phyloP scores from a whole-genome alignment of 805 yeast species.

The Pichia scutulata region DNA sequence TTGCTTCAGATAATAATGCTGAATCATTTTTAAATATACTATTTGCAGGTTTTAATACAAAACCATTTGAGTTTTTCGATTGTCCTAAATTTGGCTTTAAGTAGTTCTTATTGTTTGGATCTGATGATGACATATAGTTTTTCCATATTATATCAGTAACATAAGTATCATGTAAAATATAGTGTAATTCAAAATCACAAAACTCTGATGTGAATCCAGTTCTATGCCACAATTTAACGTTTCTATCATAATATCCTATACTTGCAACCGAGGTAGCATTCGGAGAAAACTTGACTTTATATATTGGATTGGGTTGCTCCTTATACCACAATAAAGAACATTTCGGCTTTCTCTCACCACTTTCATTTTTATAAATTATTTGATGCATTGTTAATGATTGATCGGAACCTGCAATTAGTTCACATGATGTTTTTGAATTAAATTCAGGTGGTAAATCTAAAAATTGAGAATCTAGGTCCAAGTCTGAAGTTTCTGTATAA shows the following conservation, averaged over 20 bases:
- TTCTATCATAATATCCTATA: slow-evolving; percentile 51
- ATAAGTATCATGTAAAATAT: slow-evolving; percentile 55
- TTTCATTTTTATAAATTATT: slow-evolving; percentile 24
- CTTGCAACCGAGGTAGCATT: slow-evolving; percentile 63
- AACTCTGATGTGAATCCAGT: slow-evolving; percentile 57
- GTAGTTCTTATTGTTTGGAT: slow-evolving; percentile 5
- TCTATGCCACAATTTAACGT: slow-evolving; percentile 75
- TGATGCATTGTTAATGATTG: slow-evolving; percentile 46
- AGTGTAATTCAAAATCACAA: slow-evolving; percentile 58
- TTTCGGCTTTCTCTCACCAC: slow-evolving; percentile 15
- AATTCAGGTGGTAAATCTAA: slow-evolving; percentile 28
- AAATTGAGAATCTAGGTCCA: slow-evolving; percentile 21
- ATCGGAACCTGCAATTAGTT: slow-evolving; percentile 54
- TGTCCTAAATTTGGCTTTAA: background rate
- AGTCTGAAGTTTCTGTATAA: slow-evolving; percentile 23
- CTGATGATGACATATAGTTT: slow-evolving; percentile 3
- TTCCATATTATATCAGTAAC: slow-evolving; percentile 59
- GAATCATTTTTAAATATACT: slow-evolving; percentile 22
- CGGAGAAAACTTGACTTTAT: slow-evolving; percentile 50
- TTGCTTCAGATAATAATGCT: slow-evolving; percentile 1
- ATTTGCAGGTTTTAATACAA: slow-evolving; percentile 22
- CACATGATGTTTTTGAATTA: slow-evolving; percentile 35
- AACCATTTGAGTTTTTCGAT: slow-evolving; percentile 10
- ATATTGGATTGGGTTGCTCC: slow-evolving; percentile 55
- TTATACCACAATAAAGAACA: slow-evolving; percentile 36